A percentile compares a stretch with the other conserved stretches of the same genome.
phyloP scores from a whole-genome alignment of 2,329 filamentous ascomycete genomes.

The Colletotrichum aenigma region DNA sequence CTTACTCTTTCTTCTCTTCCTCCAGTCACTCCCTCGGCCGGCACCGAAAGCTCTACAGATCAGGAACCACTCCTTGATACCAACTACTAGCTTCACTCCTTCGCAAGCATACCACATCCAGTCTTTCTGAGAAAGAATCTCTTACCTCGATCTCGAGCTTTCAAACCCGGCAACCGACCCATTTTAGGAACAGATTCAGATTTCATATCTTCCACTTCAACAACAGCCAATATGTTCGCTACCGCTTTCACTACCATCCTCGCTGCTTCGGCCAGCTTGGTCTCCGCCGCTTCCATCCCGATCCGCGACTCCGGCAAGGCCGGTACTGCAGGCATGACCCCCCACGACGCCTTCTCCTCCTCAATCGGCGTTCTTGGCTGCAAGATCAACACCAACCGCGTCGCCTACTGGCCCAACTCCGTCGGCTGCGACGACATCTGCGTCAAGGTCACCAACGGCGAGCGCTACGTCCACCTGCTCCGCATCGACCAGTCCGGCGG shows the following conservation, averaged over 20 bases:
- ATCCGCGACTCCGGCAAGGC: constrained; percentile 21
- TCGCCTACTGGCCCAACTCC: constrained; percentile 63
- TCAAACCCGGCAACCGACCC: background rate
- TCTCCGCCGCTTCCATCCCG: constrained; percentile 29
- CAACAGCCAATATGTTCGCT: constrained; percentile 25
- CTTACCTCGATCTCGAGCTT: background rate
- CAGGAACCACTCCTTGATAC: constrained; percentile 11
- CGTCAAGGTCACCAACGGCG: constrained; percentile 54
- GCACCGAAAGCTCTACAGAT: constrained; percentile 18
- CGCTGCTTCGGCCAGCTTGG: constrained; percentile 28
- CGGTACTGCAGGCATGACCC: constrained; percentile 47
- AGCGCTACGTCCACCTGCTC: constrained; percentile 59
- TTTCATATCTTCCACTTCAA: background rate
- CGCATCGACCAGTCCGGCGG: constrained; percentile 60
- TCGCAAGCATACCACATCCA: background rate
- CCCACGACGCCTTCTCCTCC: constrained; percentile 61
- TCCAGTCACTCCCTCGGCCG: constrained; percentile 15
- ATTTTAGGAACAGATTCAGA: background rate
- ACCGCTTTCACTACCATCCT: constrained; percentile 33
- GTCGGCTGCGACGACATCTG: constrained; percentile 62
- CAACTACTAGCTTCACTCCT: constrained; percentile 17
- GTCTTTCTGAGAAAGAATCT: constrained; percentile 11
- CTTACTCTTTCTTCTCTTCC: background rate
- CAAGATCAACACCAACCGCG: constrained; percentile 64
- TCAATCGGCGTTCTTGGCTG: constrained; percentile 64